phyloP scores from a whole-genome alignment of 2,329 filamentous ascomycete genomes.

The Colletotrichum eleusines region DNA sequence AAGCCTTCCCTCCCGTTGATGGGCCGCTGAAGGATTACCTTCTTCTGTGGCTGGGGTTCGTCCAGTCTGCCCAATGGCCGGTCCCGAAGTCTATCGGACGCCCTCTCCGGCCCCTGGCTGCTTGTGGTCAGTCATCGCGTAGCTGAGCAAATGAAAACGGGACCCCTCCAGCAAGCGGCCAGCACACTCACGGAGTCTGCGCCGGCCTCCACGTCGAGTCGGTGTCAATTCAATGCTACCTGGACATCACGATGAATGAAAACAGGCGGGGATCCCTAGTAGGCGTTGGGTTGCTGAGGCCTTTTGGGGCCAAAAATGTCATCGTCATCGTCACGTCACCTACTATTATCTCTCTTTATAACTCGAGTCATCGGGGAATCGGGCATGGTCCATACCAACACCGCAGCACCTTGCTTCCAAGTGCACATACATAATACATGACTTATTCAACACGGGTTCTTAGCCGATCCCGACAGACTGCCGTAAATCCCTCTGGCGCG shows the following conservation, averaged over 20 bases:
- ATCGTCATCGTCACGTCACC: conserved; percentile 16
- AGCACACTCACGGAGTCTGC: neutral
- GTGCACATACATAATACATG: too few species aligned
- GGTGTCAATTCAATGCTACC: neutral
- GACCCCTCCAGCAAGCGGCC: neutral
- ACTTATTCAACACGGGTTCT: neutral
- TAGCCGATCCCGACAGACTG: neutral
- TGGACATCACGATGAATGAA: neutral
- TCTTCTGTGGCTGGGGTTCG: conserved; percentile 16
- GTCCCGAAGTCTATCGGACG: neutral
- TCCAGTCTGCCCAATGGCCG: neutral
- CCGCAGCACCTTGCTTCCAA: neutral
- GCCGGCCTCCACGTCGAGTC: neutral
- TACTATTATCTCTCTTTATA: neutral
- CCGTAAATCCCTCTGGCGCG: neutral
- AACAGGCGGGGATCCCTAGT: neutral
- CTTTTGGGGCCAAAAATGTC: neutral
- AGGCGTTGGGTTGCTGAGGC: neutral
- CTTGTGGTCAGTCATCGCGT: neutral
- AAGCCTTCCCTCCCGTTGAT: neutral
- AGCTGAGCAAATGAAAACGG: neutral
- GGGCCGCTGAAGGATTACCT: conserved; percentile 22
- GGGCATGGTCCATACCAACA: neutral
- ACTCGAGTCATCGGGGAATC: neutral
- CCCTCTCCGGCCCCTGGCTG: neutral